Evolutionary conservation across 2,329 filamentous ascomycete species (phyloP).

Genomic region (Akanthomyces uredinophilus): DNA sequence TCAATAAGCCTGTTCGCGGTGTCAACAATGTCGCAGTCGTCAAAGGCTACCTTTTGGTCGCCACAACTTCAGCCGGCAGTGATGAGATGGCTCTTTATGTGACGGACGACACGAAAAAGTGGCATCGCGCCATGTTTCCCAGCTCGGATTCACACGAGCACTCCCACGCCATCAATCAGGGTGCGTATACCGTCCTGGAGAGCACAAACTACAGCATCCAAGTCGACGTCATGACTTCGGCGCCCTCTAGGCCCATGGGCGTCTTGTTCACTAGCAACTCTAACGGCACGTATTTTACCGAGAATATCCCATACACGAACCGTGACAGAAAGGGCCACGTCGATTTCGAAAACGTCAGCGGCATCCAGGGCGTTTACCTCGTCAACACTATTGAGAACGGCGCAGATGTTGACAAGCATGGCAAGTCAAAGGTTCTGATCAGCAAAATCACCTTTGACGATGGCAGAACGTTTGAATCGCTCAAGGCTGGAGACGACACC

Average conservation of each 20-base stretch:
- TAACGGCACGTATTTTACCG: slow-evolving; percentile 92
- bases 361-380: slow-evolving; percentile 87
- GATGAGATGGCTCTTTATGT: slow-evolving; percentile 91
- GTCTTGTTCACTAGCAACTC: slow-evolving; percentile 94
- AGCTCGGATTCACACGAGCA: slow-evolving; percentile 72
- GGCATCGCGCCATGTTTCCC: slow-evolving; percentile 89
- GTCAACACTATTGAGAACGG: slow-evolving; percentile 88
- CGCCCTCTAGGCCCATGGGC: slow-evolving; percentile 67
- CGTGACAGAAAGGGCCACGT: slow-evolving; percentile 70
- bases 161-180: slow-evolving; percentile 62
- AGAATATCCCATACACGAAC: slow-evolving; percentile 89
- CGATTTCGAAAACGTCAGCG: slow-evolving; percentile 90
- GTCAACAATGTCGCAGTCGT: slow-evolving; percentile 77
- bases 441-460: slow-evolving; percentile 94
- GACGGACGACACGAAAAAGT: slow-evolving; percentile 73
- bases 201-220: slow-evolving; percentile 98
- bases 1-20: slow-evolving; percentile 68
- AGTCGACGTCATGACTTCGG: slow-evolving; percentile 78
- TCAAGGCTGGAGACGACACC: slow-evolving; percentile 63
- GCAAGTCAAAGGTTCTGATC: slow-evolving; percentile 60
- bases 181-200: slow-evolving; percentile 90
- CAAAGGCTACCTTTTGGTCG: slow-evolving; percentile 82
- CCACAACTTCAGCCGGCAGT: slow-evolving; percentile 71
- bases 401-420: slow-evolving; percentile 59
- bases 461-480: slow-evolving; percentile 72